phyloP scores from a whole-genome alignment of 1,284 basidiomycete genomes.

The Somion occarium region DNA sequence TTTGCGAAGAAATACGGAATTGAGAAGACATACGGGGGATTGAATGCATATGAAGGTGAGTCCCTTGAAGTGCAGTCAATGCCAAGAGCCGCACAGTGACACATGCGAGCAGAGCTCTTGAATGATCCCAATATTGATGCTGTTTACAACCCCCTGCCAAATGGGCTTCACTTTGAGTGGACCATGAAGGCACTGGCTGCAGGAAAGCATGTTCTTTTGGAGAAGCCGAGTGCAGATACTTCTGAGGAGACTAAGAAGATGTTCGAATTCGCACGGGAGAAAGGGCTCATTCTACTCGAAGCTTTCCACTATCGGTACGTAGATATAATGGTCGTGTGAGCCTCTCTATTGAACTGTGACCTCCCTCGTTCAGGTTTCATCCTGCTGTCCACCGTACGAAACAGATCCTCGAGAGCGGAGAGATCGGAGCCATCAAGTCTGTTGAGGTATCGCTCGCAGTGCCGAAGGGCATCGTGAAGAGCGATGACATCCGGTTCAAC shows the following conservation, averaged over 20 bases:
- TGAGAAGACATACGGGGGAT: conserved; percentile 47
- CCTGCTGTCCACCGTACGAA: conserved; percentile 35
- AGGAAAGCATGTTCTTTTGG: conserved; percentile 70
- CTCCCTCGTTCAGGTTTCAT: conserved; percentile 33
- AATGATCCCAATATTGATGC: conserved; percentile 57
- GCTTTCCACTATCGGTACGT: conserved; percentile 32
- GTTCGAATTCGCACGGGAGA: conserved; percentile 29
- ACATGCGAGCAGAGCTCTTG: conserved; percentile 41
- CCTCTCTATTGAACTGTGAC: neutral
- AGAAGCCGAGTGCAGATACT: conserved; percentile 61
- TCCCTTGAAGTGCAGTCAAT: neutral
- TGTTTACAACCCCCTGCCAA: conserved; percentile 66
- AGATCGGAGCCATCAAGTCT: conserved; percentile 31
- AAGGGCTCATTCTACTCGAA: conserved; percentile 31
- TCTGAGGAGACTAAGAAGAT: conserved; percentile 50
- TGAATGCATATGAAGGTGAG: conserved; percentile 48
- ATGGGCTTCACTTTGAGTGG: conserved; percentile 73
- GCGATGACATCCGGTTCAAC: conserved; percentile 51
- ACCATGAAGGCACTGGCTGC: conserved; percentile 67
- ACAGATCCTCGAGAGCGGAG: conserved; percentile 34
- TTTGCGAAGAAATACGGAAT: conserved; percentile 58
- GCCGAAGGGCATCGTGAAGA: conserved; percentile 30
- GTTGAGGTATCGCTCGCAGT: conserved; percentile 24
- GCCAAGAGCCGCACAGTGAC: conserved; percentile 1
- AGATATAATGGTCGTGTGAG: neutral